Percentiles rank a stretch among this genome's conserved stretches.
These are phyloP conservation scores for Gossypium longicalyx DNA, from an alignment of 345 rosid genomes.

Conservation along the genomic window DNA sequence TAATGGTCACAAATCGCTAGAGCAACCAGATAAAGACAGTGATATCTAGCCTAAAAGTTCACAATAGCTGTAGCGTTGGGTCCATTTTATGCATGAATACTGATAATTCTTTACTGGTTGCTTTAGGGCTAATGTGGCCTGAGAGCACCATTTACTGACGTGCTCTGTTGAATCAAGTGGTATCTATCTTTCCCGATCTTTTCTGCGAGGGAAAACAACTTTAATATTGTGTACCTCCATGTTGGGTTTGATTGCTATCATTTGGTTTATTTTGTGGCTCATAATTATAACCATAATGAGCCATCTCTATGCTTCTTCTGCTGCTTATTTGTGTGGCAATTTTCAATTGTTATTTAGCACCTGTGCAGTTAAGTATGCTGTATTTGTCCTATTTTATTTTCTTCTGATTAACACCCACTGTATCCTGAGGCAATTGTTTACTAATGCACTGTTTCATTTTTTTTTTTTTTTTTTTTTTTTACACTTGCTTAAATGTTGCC, in stretches of 20 bases:
- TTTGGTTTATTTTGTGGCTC: conserved; percentile 8
- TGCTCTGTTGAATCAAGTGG: conserved; percentile 20
- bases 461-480: neutral
- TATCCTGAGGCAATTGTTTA: neutral
- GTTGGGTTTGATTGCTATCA: conserved; percentile 17
- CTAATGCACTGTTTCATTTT: neutral
- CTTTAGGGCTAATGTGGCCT: conserved; percentile 23
- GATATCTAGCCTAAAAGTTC: conserved; percentile 1
- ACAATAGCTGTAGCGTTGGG: conserved; percentile 11
- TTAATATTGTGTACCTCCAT: neutral
- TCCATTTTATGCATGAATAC: conserved; percentile 8
- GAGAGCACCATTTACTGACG: conserved; percentile 11
- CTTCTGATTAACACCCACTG: neutral
- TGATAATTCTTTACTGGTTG: conserved; percentile 28
- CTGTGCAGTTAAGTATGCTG: conserved; percentile 12
- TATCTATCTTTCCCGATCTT: conserved; percentile 10
- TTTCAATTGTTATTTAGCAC: neutral
- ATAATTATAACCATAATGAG: neutral
- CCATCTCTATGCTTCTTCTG: neutral
- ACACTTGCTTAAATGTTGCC: neutral
- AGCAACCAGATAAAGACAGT: conserved; percentile 25
- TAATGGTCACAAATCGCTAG: conserved; percentile 17
- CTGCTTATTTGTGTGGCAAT: conserved; percentile 2
- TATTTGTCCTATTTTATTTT: neutral
- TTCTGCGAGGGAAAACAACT: conserved; percentile 1